Percentiles rank a stretch among this genome's conserved stretches.
These are phyloP conservation scores for Eimeria zaria DNA, from an alignment of 169 alveolate species.

Conservation along the genomic window DNA sequence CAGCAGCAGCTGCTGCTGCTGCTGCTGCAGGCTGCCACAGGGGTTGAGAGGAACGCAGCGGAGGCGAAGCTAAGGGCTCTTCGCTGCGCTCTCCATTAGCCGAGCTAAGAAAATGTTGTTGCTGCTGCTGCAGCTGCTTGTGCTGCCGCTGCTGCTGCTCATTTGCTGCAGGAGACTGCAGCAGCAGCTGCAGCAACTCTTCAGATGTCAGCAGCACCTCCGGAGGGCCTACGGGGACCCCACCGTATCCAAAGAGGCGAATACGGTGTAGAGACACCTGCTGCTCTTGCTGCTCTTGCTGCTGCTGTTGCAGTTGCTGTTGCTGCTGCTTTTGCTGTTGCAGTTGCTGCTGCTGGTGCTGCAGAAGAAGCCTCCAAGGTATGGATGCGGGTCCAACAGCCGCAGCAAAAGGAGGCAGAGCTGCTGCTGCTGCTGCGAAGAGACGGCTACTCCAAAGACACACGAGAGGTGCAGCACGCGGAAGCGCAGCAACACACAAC, in stretches of 20 bases:
- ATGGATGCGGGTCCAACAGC: constrained; percentile 2
- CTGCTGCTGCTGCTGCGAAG: not conserved
- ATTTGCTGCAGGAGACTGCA: not conserved
- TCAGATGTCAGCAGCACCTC: not conserved
- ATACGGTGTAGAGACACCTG: constrained; percentile 3
- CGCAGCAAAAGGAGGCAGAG: constrained; percentile 18
- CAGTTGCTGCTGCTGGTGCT: constrained; percentile 8
- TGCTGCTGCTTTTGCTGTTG: no score
- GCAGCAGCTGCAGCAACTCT: constrained; percentile 44
- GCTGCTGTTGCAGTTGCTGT: constrained; percentile 43
- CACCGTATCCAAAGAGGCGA: constrained; percentile 19
- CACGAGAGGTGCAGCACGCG: constrained; percentile 5
- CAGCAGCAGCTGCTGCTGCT: constrained; percentile 39
- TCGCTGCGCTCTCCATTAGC: not conserved
- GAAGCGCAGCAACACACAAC: not conserved
- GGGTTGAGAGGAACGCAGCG: constrained; percentile 2
- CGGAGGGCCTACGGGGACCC: not conserved
- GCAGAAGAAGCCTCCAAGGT: not conserved
- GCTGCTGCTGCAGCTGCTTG: not conserved
- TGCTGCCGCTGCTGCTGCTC: constrained; percentile 32
- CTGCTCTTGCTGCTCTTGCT: constrained; percentile 2
- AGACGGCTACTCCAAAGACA: not conserved
- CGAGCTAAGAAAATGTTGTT: no score
- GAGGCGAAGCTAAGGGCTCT: not conserved
- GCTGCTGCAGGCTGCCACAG: constrained; percentile 38